A percentile compares a stretch with the other conserved stretches of the same genome.
Evolutionary conservation across 306 rosid genomes (phyloP).

Genomic region (Geum urbanum): DNA sequence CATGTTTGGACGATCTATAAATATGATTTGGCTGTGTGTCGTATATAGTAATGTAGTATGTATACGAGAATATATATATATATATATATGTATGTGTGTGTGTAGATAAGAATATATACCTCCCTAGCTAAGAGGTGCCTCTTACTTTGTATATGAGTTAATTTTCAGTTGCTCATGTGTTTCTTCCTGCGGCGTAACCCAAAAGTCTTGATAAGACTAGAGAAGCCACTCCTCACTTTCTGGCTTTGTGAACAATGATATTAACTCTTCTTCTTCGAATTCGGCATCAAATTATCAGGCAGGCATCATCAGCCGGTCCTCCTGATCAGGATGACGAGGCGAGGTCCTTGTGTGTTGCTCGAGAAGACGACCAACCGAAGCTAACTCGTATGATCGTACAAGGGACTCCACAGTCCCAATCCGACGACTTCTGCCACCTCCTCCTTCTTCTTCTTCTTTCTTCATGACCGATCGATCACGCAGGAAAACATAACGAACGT

Average conservation of each 20-base stretch:
- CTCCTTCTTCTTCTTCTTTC: neutral
- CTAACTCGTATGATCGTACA: slow-evolving; percentile 28
- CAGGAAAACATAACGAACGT: neutral
- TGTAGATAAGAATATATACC: too few relatives aligned
- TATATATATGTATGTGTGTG: too few relatives aligned
- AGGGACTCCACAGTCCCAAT: slow-evolving; percentile 32
- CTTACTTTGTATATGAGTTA: neutral
- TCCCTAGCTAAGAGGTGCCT: too few relatives aligned
- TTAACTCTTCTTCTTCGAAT: neutral
- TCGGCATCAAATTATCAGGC: neutral
- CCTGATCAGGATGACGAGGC: neutral
- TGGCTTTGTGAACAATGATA: neutral
- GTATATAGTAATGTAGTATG: too few relatives aligned
- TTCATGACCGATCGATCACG: neutral
- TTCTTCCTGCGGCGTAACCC: slow-evolving; percentile 5
- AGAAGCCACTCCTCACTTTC: slow-evolving; percentile 6
- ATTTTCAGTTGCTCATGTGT: neutral
- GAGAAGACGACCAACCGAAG: slow-evolving; percentile 18
- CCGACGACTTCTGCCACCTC: neutral
- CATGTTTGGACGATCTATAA: too few relatives aligned
- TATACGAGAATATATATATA: too few relatives aligned
- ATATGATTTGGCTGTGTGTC: too few relatives aligned
- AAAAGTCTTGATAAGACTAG: neutral
- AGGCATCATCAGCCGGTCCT: neutral
- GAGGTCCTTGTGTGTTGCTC: slow-evolving; percentile 14